Conservation (phyloP, 129 eudicot genomes). For the Pulicaria dysenterica region DNA sequence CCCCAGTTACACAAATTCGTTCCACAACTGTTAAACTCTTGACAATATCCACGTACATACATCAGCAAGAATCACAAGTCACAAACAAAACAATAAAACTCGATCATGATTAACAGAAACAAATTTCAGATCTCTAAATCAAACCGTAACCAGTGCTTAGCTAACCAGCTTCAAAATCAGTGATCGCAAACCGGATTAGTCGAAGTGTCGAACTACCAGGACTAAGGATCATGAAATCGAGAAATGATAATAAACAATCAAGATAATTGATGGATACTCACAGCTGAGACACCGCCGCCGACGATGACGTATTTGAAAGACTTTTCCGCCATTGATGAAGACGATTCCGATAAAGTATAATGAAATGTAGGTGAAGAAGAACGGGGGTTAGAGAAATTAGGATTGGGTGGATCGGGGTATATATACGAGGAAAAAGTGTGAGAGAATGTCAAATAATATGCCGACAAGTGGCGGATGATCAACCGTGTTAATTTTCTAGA, state of each 20-base stretch:
- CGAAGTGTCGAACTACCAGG: too few species aligned
- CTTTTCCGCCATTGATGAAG: slow-evolving; percentile 67
- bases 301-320: slow-evolving; percentile 85
- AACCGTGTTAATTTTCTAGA: slow-evolving; percentile 32
- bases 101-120: background rate
- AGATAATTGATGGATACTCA: slow-evolving; percentile 39
- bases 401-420: slow-evolving; percentile 23
- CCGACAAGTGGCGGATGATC: slow-evolving; percentile 46
- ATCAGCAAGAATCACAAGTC: background rate
- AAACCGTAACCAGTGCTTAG: background rate
- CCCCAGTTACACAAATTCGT: background rate
- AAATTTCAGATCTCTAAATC: slow-evolving; percentile 5
- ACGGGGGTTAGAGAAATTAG: slow-evolving; percentile 12
- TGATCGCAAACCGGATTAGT: background rate
- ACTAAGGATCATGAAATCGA: background rate
- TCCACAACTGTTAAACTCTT: background rate
- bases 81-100: background rate
- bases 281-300: slow-evolving; percentile 97
- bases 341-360: slow-evolving; percentile 8
- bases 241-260: background rate
- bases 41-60: background rate
- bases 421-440: slow-evolving; percentile 12
- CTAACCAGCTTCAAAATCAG: background rate
- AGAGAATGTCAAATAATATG: slow-evolving; percentile 24
- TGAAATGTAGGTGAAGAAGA: background rate